Conservation (phyloP, 2,329 filamentous ascomycete genomes). For the Phoma sp. region DNA sequence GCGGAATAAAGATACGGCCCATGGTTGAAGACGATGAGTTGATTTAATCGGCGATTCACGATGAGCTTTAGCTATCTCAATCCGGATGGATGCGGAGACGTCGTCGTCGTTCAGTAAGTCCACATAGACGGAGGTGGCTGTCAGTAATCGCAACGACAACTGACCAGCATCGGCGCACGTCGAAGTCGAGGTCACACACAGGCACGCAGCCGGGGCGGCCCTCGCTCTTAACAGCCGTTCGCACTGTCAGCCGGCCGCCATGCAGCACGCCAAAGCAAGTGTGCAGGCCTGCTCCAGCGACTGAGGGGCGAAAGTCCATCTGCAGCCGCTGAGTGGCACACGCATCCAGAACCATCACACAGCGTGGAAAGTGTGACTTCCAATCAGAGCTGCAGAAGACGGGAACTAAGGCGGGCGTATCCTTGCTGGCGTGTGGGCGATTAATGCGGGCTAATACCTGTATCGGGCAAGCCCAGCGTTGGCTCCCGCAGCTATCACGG, state of each 20-base stretch:
- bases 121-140: slow-evolving; percentile 12
- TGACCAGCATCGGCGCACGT: slow-evolving; percentile 19
- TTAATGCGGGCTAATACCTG: slow-evolving; percentile 2
- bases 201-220: slow-evolving; percentile 23
- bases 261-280: slow-evolving; percentile 23
- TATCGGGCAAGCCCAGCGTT: slow-evolving; percentile 12
- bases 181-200: slow-evolving; percentile 18
- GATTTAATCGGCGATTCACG: background rate
- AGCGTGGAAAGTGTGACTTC: slow-evolving; percentile 29
- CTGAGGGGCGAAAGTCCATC: slow-evolving; percentile 33
- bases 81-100: slow-evolving; percentile 17
- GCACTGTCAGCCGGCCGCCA: slow-evolving; percentile 21
- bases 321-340: slow-evolving; percentile 44
- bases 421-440: slow-evolving; percentile 10
- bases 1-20: slow-evolving; percentile 59
- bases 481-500: slow-evolving; percentile 17
- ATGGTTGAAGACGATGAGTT: slow-evolving; percentile 21
- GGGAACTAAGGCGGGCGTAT: slow-evolving; percentile 8
- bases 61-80: slow-evolving; percentile 16
- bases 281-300: slow-evolving; percentile 18
- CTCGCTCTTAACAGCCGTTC: slow-evolving; percentile 34
- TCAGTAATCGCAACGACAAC: slow-evolving; percentile 14
- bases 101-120: slow-evolving; percentile 11
- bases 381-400: slow-evolving; percentile 29
- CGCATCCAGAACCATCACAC: slow-evolving; percentile 40